phyloP scores from a whole-genome alignment of 208 protist species.

The Leptomonas pyrrhocoris region DNA sequence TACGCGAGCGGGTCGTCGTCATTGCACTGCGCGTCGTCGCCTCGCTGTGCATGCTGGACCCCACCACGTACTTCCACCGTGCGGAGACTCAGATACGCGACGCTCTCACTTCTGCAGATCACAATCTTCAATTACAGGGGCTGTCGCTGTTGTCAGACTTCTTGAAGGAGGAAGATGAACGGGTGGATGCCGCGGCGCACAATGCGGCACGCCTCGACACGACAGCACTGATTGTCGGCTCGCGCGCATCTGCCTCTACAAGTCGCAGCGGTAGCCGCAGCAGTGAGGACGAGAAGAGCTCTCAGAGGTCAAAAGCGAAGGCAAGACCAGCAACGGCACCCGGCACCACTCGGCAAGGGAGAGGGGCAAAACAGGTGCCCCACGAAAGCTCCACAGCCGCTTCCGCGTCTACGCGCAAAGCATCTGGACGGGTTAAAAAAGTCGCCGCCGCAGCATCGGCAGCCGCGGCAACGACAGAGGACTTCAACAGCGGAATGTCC shows the following conservation, averaged over 20 bases:
- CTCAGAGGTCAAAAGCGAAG: not conserved
- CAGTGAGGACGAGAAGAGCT: conserved; percentile 8
- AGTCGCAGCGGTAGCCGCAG: conserved; percentile 7
- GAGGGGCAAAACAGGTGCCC: not conserved
- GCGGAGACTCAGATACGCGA: conserved; percentile 49
- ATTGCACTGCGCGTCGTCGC: conserved; percentile 75
- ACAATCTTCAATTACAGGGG: conserved; percentile 56
- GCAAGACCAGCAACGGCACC: not conserved
- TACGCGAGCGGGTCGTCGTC: conserved; percentile 37
- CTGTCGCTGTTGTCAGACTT: conserved; percentile 86
- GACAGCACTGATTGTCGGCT: conserved; percentile 28
- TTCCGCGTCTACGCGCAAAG: not conserved
- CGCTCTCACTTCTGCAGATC: conserved; percentile 47
- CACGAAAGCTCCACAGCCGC: not conserved
- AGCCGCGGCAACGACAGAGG: not conserved
- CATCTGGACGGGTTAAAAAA: not conserved
- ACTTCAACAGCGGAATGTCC: conserved; percentile 86
- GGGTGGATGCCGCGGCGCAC: conserved; percentile 59
- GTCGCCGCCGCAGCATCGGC: not conserved
- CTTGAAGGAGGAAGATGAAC: conserved; percentile 79
- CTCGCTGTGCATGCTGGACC: conserved; percentile 85
- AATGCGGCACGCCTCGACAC: conserved; percentile 27
- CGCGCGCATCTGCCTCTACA: not conserved
- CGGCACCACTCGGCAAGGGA: not conserved
- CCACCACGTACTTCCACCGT: conserved; percentile 65